Base-by-base conservation (phyloP, 2,329 filamentous ascomycete species). In the Verticillium tricorpus region DNA sequence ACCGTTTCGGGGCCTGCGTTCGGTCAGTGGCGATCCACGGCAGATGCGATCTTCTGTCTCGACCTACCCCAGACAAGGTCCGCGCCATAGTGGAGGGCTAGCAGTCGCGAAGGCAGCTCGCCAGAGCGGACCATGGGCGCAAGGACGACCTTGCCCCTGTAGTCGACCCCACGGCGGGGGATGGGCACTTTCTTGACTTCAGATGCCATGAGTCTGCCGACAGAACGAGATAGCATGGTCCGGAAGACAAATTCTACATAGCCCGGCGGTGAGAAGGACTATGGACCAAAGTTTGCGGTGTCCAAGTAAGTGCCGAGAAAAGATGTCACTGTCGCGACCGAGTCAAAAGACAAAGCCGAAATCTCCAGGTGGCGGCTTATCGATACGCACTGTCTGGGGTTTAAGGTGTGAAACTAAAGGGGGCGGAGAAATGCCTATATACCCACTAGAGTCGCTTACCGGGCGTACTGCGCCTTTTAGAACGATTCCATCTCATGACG, bases 111-210 rank as follows among this genome's bases (percentile, higher is more conserved):
- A 3, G 95, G 94, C 64, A 97, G 81, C 80, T 99, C 95, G 72
- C 95, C 95, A n/a, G 92, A 96, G 68, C 95, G 90, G 62, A 97
- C 94, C 95, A 99, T 99, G 50, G 95, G 95, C 64, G 95, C 95
- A 66, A 99, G 89, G 55, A 98, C 95, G 67, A 98, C 79, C 77
- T 96, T 97, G 77, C 91, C 90, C 69, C 94, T 87, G 77, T 97
- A 98, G 80, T 97, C 93, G 70, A 97, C 93, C 59, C 94, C 94
- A 75, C 90, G 90, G 64, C 82, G 85, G 66, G 94, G 94, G 67
- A 97, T 96, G 59, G 92, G 89, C 40, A 97, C 91, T 72, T 82
- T 87, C 72, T 89, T 88, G 63, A 80, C 69, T 69, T 79, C 76
- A 61, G 82, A 74, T 70, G 83, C 80, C 86, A 90, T 91, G 72